Percentiles rank a stretch among this genome's conserved stretches.
Conservation (phyloP, 2,329 filamentous ascomycete species). For the Xylaria sp. region DNA sequence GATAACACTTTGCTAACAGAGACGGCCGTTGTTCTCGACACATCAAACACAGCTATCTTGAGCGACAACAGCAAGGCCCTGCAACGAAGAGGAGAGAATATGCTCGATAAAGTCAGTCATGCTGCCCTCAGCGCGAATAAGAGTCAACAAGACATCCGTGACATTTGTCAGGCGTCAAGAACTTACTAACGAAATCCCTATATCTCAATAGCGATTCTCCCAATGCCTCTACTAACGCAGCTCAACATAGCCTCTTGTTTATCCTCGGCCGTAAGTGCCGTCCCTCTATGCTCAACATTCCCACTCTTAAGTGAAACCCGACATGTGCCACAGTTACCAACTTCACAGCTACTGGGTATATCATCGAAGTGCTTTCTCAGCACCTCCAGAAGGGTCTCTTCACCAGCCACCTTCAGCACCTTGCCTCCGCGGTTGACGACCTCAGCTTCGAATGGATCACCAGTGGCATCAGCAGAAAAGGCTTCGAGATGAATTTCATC, state of each 20-base stretch:
- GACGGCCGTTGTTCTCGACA: background rate
- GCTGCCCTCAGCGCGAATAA: background rate
- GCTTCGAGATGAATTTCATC: constrained; percentile 70
- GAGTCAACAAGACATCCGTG: background rate
- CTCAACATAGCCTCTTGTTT: constrained; percentile 58
- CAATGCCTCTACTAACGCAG: constrained; percentile 65
- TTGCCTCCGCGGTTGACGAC: constrained; percentile 56
- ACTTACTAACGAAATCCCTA: constrained; percentile 45
- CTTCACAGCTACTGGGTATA: constrained; percentile 62
- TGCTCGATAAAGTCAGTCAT: no score
- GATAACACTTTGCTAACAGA: background rate
- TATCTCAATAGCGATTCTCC: constrained; percentile 61
- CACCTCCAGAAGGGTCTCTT: constrained; percentile 63
- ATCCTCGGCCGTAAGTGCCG: constrained; percentile 59
- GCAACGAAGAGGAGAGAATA: no score
- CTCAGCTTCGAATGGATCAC: constrained; percentile 69
- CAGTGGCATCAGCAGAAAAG: constrained; percentile 64
- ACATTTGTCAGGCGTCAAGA: no score
- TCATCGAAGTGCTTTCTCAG: constrained; percentile 56
- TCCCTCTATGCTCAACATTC: constrained; percentile 61
- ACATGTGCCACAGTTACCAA: constrained; percentile 66
- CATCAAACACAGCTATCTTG: no score
- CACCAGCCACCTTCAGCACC: constrained; percentile 58
- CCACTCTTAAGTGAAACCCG: constrained; percentile 57
- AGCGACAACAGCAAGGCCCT: background rate